Evolutionary conservation across 1,139 yeast species (phyloP), one percentile per base, ranked within the genome.

Genomic region (Protomyces arabidopsidicola): DNA sequence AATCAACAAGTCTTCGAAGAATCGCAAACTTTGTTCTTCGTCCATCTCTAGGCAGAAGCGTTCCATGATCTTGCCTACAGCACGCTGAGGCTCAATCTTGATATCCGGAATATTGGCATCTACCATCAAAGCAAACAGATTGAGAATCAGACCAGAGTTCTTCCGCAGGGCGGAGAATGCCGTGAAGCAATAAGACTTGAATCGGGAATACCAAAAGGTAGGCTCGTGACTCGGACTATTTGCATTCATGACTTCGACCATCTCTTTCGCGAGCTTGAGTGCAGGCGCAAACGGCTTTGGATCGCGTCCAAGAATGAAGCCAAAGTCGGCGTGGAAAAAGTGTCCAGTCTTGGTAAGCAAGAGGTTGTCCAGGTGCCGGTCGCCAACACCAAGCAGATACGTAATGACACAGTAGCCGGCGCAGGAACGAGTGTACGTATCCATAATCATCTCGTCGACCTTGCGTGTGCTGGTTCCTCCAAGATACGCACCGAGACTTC

Each of bases 361-460:
- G 67, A 95, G 77, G 71, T 95, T 95, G 71, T 95, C 99, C 67
- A 95, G 78, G 77, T 95, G 99, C 63, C 99, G 81, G 75, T 95
- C 98, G 20, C 99, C 99, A 10, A 95, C 97, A 2, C 98, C 98
- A 12, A 95, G 77, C 4, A 95, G 77, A 71, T 95, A 95, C 0
- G 98, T 95, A 45, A 95, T 89, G 1, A 95, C 98, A 79, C 98
- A 93, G 73, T 95, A 93, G 0, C 98, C 98, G 35, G 98, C 98
- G 45, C 98, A 90, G 2, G 97, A 90, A 68, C 91, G 84, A 14
- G 95, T 95, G 75, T 89, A 95, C 68, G 88, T 93, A 69, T 93
- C 98, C 96, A 93, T 90, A 0, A 86, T 87, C 67, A 82, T 82
- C 0, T 85, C 79, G 18, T 84, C 81, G 0, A 93, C 95, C 34